A percentile compares a stretch with the other conserved stretches of the same genome.
These are phyloP conservation scores for Ceratobasidium sp. DNA, from an alignment of 1,284 basidiomycete genomes.

Conservation along the genomic window DNA sequence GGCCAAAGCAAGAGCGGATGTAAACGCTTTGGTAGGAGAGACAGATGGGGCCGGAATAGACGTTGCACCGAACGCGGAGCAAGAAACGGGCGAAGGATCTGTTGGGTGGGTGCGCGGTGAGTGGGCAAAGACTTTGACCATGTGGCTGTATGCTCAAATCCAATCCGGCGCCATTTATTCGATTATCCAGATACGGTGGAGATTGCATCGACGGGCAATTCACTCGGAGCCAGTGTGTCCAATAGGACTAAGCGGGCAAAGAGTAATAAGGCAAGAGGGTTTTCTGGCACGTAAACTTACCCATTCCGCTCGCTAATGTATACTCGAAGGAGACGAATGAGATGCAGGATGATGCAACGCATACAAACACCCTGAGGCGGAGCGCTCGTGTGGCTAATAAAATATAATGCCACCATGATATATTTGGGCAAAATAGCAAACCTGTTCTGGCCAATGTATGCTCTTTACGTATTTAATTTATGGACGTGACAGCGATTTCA, in stretches of 20 bases:
- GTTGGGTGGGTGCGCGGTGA: not conserved
- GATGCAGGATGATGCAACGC: not conserved
- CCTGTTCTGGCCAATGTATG: not conserved
- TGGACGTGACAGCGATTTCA: not conserved
- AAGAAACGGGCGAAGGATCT: not conserved
- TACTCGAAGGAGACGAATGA: too few species aligned
- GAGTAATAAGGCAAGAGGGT: not conserved
- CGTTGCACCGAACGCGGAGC: not conserved
- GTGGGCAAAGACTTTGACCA: too few species aligned
- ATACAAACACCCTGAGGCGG: not conserved
- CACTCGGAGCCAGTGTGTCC: not conserved
- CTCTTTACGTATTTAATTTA: conserved; percentile 4
- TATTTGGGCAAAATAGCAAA: not conserved
- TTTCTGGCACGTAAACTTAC: not conserved
- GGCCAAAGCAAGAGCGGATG: not conserved
- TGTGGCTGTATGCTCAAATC: too few species aligned
- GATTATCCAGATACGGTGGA: not conserved
- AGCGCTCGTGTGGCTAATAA: not conserved
- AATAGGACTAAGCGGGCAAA: not conserved
- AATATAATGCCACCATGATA: not conserved
- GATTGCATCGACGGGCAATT: not conserved
- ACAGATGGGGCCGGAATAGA: not conserved
- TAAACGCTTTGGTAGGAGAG: not conserved
- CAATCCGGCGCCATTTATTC: not conserved
- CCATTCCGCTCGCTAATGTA: not conserved